Base-by-base conservation (phyloP, 768 basidiomycete species). In the Rhodotorula paludigena region DNA sequence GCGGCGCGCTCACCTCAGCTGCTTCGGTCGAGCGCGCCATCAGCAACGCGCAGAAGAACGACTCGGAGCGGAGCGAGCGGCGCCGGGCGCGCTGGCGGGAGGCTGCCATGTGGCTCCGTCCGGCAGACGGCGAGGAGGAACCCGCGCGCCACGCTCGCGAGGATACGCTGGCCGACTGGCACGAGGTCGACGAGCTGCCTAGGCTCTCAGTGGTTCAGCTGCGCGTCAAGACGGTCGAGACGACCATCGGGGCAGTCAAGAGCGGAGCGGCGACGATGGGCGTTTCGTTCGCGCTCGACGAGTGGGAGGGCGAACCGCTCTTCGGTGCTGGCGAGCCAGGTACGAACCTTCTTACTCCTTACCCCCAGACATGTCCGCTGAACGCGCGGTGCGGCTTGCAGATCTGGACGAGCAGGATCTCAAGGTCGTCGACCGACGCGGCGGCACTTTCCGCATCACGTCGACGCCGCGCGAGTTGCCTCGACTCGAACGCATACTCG, bases 401-500 rank as follows among this genome's bases (percentile, higher is more conserved):
- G 68, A 53, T 3, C 39, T 63, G 45, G 60, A 58, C 44, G 52
- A 39, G 4, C 52, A 53, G 2, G 69, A 70, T 14, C 56, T 70
- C 49, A 56, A 65, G 18, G 14, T 64, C 28, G 57, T 66, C 18
- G 16, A 53, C 2, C 57, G 53, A 0, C 39, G 57, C 14, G 70
- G 70, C 23, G 73, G 73, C 15, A 73, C 73, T 0, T 65, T 73
- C 41, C 35, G 53, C 7, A 51, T 73, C 36, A 68, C 59, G 28
- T 39, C 56, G 5, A 64, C 66, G 11, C 21, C 54, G n/a, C 63
- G 67, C n/a, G 54, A 64, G 33, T 28, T 41, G 0, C 41, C 38
- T 11, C 56, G 58, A 3, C 63, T 73, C 57, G 59, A 65, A 25
- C 65, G 69, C 23, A 21, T 73, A 3, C 53, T 73, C 44, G 68